These are phyloP conservation scores for Phytophthora tubulina DNA, from an alignment of 352 stramenopile genomes.

Conservation along the genomic window DNA sequence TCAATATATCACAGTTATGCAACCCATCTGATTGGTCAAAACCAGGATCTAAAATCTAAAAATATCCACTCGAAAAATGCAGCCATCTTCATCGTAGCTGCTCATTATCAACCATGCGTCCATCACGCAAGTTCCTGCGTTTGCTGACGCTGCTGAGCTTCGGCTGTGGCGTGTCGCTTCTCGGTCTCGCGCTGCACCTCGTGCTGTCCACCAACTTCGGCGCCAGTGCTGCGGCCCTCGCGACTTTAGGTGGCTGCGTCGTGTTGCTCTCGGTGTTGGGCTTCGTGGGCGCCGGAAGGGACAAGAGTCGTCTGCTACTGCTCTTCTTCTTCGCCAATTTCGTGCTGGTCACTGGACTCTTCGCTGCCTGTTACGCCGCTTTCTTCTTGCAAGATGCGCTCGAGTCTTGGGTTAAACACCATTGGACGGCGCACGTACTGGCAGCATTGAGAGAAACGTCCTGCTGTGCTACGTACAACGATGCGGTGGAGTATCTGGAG, in stretches of 20 bases:
- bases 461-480: slow-evolving; percentile 71
- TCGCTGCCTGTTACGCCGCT: slow-evolving; percentile 69
- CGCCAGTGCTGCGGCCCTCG: slow-evolving; percentile 60
- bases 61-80: slow-evolving; percentile 16
- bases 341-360: slow-evolving; percentile 64
- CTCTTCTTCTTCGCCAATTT: slow-evolving; percentile 86
- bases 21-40: neutral
- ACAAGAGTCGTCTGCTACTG: slow-evolving; percentile 77
- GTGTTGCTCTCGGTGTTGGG: slow-evolving; percentile 67
- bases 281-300: slow-evolving; percentile 67
- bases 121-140: slow-evolving; percentile 70
- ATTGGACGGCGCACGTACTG: slow-evolving; percentile 66
- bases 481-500: slow-evolving; percentile 60
- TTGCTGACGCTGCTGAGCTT: slow-evolving; percentile 70
- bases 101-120: slow-evolving; percentile 53
- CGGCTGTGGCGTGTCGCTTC: slow-evolving; percentile 53
- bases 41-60: neutral
- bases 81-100: slow-evolving; percentile 9
- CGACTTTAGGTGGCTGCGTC: slow-evolving; percentile 50
- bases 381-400: slow-evolving; percentile 77
- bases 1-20: too few species aligned
- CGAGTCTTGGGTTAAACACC: slow-evolving; percentile 79
- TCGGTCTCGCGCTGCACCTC: slow-evolving; percentile 66
- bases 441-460: slow-evolving; percentile 49
- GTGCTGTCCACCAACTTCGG: slow-evolving; percentile 58